A percentile compares a stretch with the other conserved stretches of the same genome.
Conservation (phyloP, 768 basidiomycete genomes). For the Mycena rebaudengoi region DNA sequence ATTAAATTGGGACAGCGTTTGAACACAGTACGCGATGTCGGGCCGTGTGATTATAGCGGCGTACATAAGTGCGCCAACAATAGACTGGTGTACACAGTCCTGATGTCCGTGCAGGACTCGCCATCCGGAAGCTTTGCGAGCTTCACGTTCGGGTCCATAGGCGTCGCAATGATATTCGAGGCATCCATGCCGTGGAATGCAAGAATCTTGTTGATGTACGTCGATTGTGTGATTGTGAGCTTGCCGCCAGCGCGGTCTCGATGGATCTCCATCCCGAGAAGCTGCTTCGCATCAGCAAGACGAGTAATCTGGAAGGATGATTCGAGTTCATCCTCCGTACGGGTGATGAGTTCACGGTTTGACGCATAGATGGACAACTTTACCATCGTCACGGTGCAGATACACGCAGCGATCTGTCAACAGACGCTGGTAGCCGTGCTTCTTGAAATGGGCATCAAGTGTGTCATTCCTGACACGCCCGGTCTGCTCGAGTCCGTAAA, state of each 20-base stretch:
- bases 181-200: slow-evolving; percentile 9
- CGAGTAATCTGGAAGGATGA: neutral
- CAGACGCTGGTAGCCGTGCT: slow-evolving; percentile 23
- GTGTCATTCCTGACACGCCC: slow-evolving; percentile 40
- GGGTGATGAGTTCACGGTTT: neutral
- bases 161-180: slow-evolving; percentile 17
- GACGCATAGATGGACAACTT: slow-evolving; percentile 41
- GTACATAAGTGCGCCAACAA: slow-evolving; percentile 29
- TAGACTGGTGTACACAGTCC: slow-evolving; percentile 28
- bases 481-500: slow-evolving; percentile 47
- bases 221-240: slow-evolving; percentile 19
- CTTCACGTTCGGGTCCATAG: slow-evolving; percentile 23
- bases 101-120: neutral
- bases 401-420: slow-evolving; percentile 29
- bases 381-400: neutral
- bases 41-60: slow-evolving; percentile 37
- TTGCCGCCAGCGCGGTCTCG: neutral
- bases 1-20: slow-evolving; percentile 33
- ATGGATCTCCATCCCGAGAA: slow-evolving; percentile 37
- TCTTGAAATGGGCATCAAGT: slow-evolving; percentile 27
- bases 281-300: slow-evolving; percentile 19
- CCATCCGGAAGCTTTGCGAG: slow-evolving; percentile 12
- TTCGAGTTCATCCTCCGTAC: slow-evolving; percentile 4
- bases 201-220: slow-evolving; percentile 24
- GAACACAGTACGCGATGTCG: slow-evolving; percentile 41